These are phyloP conservation scores for Pythium volutum DNA, from an alignment of 352 stramenopile species.

Conservation along the genomic window DNA sequence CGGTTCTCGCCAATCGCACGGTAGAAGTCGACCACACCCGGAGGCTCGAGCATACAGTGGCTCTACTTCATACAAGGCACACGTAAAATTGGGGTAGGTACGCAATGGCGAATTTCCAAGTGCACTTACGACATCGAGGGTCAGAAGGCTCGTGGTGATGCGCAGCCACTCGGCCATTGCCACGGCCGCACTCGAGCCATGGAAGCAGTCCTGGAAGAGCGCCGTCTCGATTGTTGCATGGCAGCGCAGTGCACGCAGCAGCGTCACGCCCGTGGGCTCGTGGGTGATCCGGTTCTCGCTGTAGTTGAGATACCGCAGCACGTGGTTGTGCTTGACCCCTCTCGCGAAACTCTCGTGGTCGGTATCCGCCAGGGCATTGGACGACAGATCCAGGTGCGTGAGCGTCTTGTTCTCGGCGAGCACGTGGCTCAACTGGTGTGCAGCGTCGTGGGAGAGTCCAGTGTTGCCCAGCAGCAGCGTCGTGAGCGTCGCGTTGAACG, in stretches of 20 bases:
- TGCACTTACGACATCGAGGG: slow-evolving; percentile 51
- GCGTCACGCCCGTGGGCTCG: slow-evolving; percentile 23
- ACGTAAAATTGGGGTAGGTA: not conserved
- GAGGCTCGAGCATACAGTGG: slow-evolving; percentile 55
- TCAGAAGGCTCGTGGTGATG: slow-evolving; percentile 31
- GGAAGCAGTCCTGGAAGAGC: slow-evolving; percentile 62
- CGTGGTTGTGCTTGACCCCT: slow-evolving; percentile 44
- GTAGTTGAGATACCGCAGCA: slow-evolving; percentile 49
- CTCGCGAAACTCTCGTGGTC: slow-evolving; percentile 37
- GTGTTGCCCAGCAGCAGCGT: slow-evolving; percentile 58
- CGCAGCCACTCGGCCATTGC: slow-evolving; percentile 33
- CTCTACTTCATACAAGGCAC: slow-evolving; percentile 32
- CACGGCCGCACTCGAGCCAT: slow-evolving; percentile 26
- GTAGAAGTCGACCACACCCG: slow-evolving; percentile 60
- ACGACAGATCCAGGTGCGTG: slow-evolving; percentile 46
- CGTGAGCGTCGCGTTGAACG: slow-evolving; percentile 58
- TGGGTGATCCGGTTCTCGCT: slow-evolving; percentile 60
- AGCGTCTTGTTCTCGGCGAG: slow-evolving; percentile 45
- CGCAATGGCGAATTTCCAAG: not conserved
- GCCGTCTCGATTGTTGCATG: slow-evolving; percentile 41
- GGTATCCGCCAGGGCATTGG: slow-evolving; percentile 21
- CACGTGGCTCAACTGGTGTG: slow-evolving; percentile 40
- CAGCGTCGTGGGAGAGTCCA: slow-evolving; percentile 51
- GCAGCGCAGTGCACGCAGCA: slow-evolving; percentile 36
- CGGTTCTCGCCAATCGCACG: slow-evolving; percentile 44